Base-by-base conservation (phyloP, 495 filamentous ascomycete species). In the Aspergillus ellipticus region DNA sequence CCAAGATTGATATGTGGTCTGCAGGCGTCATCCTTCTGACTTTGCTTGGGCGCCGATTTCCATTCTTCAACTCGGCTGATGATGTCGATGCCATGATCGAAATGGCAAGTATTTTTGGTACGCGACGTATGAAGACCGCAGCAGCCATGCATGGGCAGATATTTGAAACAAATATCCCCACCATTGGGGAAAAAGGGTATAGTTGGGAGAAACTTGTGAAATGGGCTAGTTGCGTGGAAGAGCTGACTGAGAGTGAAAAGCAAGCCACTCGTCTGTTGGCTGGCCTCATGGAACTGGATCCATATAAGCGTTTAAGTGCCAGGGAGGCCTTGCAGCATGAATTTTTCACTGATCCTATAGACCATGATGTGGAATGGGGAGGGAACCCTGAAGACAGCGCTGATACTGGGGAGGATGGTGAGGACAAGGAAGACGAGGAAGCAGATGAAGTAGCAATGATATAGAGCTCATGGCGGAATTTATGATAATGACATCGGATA, bases 61-160 rank as follows among this genome's bases (percentile, higher is more conserved):
- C 94, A 39, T 98, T 98, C 75, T 98, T 98, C 79, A 96, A 98
- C 73, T 93, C 89, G 35, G 86, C 90, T 11, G 94, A 98, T 66
- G 94, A 98, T 59, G 84, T 98, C 48, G 94, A 98, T 63, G 94
- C 95, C 24, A 88, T 96, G 81, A 90, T 98, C 53, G 94, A 98
- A 68, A 94, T 98, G 59, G 87, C 92, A 16, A 94, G 90, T 51
- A 95, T 97, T 43, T 96, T 97, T 68, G 94, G 94, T n/a, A 80
- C 78, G 15, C 80, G 78, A 59, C 80, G 83, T 42, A 97, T 98
- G 94, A 88, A 86, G 58, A 65, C 79, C 13, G 86, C 85, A n/a
- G 90, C 90, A 0, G 77, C 85, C 24, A 76, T 96, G 55, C 94
- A 98, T 62, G 94, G 93, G 0, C 81, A 86, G 52, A 80, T 95